Conservation (phyloP, 257 asterid genomes). For the Jaltomata sinuosa region DNA sequence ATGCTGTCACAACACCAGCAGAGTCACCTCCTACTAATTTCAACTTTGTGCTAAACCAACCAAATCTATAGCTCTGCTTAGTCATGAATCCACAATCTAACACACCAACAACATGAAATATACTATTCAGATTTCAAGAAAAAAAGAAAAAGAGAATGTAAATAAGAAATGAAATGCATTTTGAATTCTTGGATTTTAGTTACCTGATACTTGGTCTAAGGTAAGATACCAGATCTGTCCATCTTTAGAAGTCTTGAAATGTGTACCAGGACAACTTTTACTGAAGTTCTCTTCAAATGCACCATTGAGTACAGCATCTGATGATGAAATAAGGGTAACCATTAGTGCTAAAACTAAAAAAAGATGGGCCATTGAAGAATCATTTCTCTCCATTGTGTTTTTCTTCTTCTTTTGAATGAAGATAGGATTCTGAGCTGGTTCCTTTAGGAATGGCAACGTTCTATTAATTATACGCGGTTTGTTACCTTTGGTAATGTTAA, state of each 20-base stretch:
- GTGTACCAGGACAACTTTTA: constrained; percentile 62
- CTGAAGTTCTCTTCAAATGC: constrained; percentile 61
- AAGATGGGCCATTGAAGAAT: constrained; percentile 16
- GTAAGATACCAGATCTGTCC: constrained; percentile 92
- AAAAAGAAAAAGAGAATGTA: neutral
- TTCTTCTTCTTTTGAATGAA: neutral
- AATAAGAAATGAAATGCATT: neutral
- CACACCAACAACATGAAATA: neutral
- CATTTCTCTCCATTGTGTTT: constrained; percentile 35
- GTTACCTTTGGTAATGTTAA: constrained; percentile 1
- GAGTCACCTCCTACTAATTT: constrained; percentile 83
- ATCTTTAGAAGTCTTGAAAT: constrained; percentile 83
- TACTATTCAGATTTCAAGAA: neutral
- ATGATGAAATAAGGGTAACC: constrained; percentile 6
- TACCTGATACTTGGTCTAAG: constrained; percentile 65
- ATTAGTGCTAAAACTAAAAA: constrained; percentile 21
- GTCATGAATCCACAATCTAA: constrained; percentile 88
- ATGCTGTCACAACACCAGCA: constrained; percentile 98
- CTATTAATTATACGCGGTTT: constrained; percentile 2
- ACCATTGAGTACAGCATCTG: constrained; percentile 18
- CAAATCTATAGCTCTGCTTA: constrained; percentile 75
- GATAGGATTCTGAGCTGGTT: constrained; percentile 11
- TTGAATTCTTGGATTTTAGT: neutral
- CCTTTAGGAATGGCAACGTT: neutral
- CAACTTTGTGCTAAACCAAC: constrained; percentile 97